These are phyloP conservation scores for Anisodus tanguticus DNA, from an alignment of 257 asterid genomes.

Conservation along the genomic window DNA sequence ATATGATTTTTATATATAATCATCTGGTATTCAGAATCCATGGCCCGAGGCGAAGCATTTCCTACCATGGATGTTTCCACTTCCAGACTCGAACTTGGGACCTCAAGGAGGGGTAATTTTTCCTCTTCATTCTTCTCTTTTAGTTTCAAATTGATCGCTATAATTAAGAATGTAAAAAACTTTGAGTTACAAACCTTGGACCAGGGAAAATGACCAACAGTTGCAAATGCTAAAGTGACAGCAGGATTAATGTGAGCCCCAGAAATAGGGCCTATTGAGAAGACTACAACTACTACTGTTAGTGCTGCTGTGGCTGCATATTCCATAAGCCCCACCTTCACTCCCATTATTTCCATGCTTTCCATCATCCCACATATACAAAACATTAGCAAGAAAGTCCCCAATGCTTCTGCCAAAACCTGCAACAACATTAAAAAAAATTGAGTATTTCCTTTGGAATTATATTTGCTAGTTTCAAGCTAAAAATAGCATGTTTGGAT, in stretches of 20 bases:
- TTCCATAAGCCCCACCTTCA: conserved; percentile 60
- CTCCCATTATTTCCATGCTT: conserved; percentile 60
- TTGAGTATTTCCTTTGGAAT: background rate
- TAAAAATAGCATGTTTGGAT: background rate
- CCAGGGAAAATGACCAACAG: conserved; percentile 84
- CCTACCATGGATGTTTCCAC: background rate
- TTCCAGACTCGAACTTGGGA: background rate
- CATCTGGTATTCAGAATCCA: background rate
- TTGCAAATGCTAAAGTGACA: conserved; percentile 77
- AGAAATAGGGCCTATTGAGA: conserved; percentile 74
- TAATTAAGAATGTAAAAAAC: background rate
- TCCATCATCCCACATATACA: conserved; percentile 75
- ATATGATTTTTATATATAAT: background rate
- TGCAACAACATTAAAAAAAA: conserved; percentile 34
- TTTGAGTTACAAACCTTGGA: conserved; percentile 47
- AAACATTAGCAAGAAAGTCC: conserved; percentile 69
- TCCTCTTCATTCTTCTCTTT: background rate
- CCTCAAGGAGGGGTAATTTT: background rate
- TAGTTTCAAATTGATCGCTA: background rate
- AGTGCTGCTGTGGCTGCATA: conserved; percentile 84
- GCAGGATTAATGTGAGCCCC: conserved; percentile 96
- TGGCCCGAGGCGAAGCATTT: background rate
- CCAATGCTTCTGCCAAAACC: conserved; percentile 79
- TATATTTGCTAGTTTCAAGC: background rate
- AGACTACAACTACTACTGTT: conserved; percentile 64